Evolutionary conservation across 306 rosid genomes (phyloP).

Genomic region (Sechiopsis laciniata): DNA sequence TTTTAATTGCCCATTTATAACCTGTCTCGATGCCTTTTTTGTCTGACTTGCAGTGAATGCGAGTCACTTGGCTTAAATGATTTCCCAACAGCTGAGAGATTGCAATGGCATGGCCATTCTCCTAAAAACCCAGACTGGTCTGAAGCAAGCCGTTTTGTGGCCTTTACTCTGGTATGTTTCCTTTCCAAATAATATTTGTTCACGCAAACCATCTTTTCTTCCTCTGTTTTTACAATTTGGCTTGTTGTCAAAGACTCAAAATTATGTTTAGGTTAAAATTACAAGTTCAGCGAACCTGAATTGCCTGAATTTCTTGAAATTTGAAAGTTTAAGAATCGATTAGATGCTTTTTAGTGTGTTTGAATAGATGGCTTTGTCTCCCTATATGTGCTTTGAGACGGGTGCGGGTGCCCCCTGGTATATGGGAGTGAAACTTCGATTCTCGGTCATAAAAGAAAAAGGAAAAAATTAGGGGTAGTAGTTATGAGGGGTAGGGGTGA

Average conservation of each 20-base stretch:
- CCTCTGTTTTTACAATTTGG: background rate
- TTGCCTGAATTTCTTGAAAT: background rate
- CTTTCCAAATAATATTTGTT: slow-evolving; percentile 8
- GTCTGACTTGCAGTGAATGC: slow-evolving; percentile 64
- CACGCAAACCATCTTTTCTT: background rate
- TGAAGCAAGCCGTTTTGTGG: slow-evolving; percentile 76
- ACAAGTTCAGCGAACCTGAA: background rate
- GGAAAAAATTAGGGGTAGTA: too few species aligned
- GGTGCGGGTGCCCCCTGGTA: too few species aligned
- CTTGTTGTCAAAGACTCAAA: background rate
- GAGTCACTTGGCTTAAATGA: slow-evolving; percentile 75
- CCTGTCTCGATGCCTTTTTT: slow-evolving; percentile 13
- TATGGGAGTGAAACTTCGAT: too few species aligned
- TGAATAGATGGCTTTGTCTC: too few species aligned
- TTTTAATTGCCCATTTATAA: background rate
- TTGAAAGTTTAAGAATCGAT: too few species aligned
- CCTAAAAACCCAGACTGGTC: slow-evolving; percentile 89
- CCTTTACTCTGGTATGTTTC: slow-evolving; percentile 64
- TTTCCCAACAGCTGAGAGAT: slow-evolving; percentile 82
- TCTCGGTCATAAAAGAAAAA: too few species aligned
- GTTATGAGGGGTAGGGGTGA: too few species aligned
- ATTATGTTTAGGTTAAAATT: too few species aligned
- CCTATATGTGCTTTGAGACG: too few species aligned
- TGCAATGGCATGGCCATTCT: slow-evolving; percentile 92
- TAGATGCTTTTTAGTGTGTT: too few species aligned